These are phyloP conservation scores for Fusarium avenaceum DNA, from an alignment of 2,329 filamentous ascomycete genomes.

Conservation along the genomic window DNA sequence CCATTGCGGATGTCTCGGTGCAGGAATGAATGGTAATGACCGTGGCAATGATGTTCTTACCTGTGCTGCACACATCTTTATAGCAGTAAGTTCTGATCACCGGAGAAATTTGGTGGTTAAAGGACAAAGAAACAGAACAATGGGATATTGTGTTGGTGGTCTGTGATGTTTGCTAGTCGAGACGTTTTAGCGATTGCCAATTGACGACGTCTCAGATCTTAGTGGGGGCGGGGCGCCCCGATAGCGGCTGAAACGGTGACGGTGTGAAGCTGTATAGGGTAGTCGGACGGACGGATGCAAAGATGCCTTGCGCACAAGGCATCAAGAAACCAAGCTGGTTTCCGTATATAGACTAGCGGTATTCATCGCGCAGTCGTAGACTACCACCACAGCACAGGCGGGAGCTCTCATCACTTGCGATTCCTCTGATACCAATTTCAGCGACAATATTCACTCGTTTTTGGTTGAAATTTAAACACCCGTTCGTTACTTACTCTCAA, in stretches of 20 bases:
- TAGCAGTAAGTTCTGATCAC: background rate
- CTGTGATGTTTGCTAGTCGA: slow-evolving; percentile 30
- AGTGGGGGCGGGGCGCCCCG: slow-evolving; percentile 47
- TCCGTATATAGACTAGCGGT: slow-evolving; percentile 23
- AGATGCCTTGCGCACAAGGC: slow-evolving; percentile 40
- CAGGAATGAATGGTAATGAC: background rate
- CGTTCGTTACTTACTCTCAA: background rate
- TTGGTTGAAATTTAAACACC: background rate
- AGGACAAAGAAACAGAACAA: slow-evolving; percentile 32
- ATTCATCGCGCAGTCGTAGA: too few relatives aligned
- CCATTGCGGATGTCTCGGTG: slow-evolving; percentile 10
- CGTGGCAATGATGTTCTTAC: slow-evolving; percentile 19
- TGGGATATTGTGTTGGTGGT: slow-evolving; percentile 21
- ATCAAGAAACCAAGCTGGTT: slow-evolving; percentile 17
- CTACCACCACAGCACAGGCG: too few relatives aligned
- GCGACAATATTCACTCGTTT: slow-evolving; percentile 23
- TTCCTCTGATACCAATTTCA: background rate
- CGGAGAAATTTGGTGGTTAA: slow-evolving; percentile 6
- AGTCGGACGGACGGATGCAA: background rate
- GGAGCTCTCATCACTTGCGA: slow-evolving; percentile 4
- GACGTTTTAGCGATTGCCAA: slow-evolving; percentile 21
- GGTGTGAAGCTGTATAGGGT: slow-evolving; percentile 29
- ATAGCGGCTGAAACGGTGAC: slow-evolving; percentile 28
- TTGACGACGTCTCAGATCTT: slow-evolving; percentile 27
- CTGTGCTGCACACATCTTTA: slow-evolving; percentile 47